These are phyloP conservation scores for Dipteronia dyeriana DNA, from an alignment of 345 rosid species.

Conservation along the genomic window DNA sequence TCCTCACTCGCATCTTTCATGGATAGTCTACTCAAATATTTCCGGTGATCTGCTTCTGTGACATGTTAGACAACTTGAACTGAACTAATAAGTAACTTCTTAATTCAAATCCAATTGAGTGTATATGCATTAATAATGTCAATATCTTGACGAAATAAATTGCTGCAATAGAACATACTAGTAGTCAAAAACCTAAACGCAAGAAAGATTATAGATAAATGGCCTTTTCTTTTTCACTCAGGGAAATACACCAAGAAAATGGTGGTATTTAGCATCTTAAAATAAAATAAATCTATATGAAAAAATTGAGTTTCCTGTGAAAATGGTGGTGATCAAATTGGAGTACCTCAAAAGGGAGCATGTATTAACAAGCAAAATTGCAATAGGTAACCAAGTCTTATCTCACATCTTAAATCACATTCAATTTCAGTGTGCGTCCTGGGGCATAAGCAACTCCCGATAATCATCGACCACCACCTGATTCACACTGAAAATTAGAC, in stretches of 20 bases:
- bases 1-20: too few species aligned
- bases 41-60: too few species aligned
- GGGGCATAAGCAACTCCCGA: slow-evolving; percentile 72
- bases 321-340: not conserved
- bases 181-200: not conserved
- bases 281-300: not conserved
- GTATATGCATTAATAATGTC: too few species aligned
- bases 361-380: slow-evolving; percentile 31
- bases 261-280: not conserved
- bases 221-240: not conserved
- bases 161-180: not conserved
- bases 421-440: slow-evolving; percentile 48
- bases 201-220: not conserved
- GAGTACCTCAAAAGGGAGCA: slow-evolving; percentile 28
- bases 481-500: slow-evolving; percentile 8
- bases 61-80: too few species aligned
- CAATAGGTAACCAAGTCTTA: too few species aligned
- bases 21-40: too few species aligned
- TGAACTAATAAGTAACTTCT: too few species aligned
- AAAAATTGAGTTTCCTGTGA: not conserved
- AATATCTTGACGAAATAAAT: too few species aligned
- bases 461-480: slow-evolving; percentile 72
- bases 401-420: slow-evolving; percentile 6
- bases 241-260: not conserved
- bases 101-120: too few species aligned